Percentiles rank a stretch among this genome's conserved stretches.
Conservation (phyloP, 306 rosid genomes). For the Cucurbita ficifolia region DNA sequence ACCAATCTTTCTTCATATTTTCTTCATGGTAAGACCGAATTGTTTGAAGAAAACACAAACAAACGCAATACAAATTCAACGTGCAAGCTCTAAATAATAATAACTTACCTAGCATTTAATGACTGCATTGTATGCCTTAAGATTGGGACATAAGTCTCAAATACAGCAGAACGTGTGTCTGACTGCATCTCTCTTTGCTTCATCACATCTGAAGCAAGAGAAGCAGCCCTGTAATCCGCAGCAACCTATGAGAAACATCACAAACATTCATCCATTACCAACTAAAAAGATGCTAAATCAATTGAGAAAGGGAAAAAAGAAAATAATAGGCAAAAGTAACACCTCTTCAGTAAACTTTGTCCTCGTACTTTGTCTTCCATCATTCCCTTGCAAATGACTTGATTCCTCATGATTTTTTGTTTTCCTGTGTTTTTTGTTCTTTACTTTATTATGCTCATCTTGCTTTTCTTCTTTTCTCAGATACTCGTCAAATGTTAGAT, state of each 20-base stretch:
- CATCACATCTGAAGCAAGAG: slow-evolving; percentile 47
- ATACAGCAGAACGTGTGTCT: slow-evolving; percentile 79
- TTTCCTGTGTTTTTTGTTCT: slow-evolving; percentile 46
- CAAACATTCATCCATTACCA: slow-evolving; percentile 1
- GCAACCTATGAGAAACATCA: slow-evolving; percentile 43
- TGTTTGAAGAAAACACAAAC: not conserved
- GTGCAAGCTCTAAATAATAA: not conserved
- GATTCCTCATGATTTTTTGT: slow-evolving; percentile 46
- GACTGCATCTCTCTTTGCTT: slow-evolving; percentile 75
- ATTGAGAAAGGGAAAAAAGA: not conserved
- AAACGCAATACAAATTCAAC: not conserved
- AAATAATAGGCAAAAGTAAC: not conserved
- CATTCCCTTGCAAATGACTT: slow-evolving; percentile 45
- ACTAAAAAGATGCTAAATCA: slow-evolving; percentile 8
- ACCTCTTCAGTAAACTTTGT: slow-evolving; percentile 77
- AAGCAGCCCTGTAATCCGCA: slow-evolving; percentile 90
- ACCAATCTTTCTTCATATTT: not conserved
- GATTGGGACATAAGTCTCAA: slow-evolving; percentile 84
- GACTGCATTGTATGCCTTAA: slow-evolving; percentile 68
- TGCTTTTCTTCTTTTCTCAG: slow-evolving; percentile 47
- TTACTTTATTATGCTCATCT: slow-evolving; percentile 36
- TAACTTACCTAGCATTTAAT: slow-evolving; percentile 33
- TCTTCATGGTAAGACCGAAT: not conserved
- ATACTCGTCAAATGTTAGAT: slow-evolving; percentile 68
- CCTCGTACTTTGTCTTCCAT: slow-evolving; percentile 52